Evolutionary conservation across 345 rosid genomes (phyloP).

Genomic region (Sapria himalayana): DNA sequence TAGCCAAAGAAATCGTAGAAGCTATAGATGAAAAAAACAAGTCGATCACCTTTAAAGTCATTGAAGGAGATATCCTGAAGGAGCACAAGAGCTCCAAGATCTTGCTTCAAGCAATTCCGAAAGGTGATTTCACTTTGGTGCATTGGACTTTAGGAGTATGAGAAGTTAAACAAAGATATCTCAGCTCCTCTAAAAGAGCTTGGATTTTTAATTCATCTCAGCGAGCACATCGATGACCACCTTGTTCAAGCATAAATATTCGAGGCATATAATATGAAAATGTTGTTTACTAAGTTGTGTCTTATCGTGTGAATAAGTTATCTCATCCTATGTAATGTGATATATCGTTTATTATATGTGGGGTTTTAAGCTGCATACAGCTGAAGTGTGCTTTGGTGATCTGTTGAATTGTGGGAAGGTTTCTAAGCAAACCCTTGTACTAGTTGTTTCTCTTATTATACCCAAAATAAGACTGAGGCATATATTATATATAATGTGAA

Average conservation of each 20-base stretch:
- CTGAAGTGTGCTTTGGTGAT: too few relatives aligned
- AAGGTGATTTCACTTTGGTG: constrained; percentile 11
- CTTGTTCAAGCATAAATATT: constrained; percentile 8
- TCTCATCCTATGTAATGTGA: too few relatives aligned
- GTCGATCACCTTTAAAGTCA: constrained; percentile 14
- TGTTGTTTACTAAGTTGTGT: too few relatives aligned
- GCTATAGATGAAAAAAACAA: constrained; percentile 14
- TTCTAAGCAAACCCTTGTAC: too few relatives aligned
- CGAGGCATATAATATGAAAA: too few relatives aligned
- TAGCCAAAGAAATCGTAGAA: constrained; percentile 17
- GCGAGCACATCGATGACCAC: constrained; percentile 11
- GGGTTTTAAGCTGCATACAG: too few relatives aligned
- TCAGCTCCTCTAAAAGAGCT: constrained; percentile 10
- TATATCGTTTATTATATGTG: too few relatives aligned
- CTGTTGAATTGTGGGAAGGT: too few relatives aligned
- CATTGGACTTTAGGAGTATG: constrained; percentile 14
- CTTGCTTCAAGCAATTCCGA: constrained; percentile 10
- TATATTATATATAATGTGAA: too few relatives aligned
- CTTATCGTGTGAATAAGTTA: too few relatives aligned
- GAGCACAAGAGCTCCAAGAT: constrained; percentile 11
- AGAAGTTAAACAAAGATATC: constrained; percentile 6
- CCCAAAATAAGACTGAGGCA: too few relatives aligned
- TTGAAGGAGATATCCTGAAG: constrained; percentile 21
- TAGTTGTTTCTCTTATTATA: too few relatives aligned
- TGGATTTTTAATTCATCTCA: neutral